Percentiles rank a stretch among this genome's conserved stretches.
These are phyloP conservation scores for Aeschynomene evenia DNA, from an alignment of 306 rosid genomes.

Conservation along the genomic window DNA sequence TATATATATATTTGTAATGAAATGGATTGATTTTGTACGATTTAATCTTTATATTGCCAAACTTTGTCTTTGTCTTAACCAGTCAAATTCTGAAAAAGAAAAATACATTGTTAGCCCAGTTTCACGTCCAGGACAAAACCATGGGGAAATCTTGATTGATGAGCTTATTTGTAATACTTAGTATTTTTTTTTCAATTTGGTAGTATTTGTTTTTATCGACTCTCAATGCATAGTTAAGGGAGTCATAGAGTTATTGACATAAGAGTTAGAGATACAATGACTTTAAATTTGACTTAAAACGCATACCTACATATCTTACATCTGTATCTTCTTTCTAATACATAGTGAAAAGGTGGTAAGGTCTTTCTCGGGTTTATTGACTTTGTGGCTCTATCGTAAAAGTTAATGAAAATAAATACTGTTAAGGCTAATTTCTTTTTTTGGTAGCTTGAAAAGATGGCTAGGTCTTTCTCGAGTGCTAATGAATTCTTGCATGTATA, in stretches of 20 bases:
- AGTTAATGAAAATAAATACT: too few relatives aligned
- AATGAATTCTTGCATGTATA: too few relatives aligned
- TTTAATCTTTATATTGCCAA: not conserved
- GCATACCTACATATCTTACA: too few relatives aligned
- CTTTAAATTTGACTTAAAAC: too few relatives aligned
- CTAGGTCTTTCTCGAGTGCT: not conserved
- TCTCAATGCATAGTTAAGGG: too few relatives aligned
- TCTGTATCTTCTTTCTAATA: too few relatives aligned
- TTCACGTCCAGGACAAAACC: not conserved
- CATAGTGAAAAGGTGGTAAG: not conserved
- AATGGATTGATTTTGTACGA: not conserved
- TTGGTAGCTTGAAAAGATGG: not conserved
- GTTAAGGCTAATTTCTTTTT: too few relatives aligned
- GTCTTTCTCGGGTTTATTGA: not conserved
- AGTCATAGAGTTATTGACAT: too few relatives aligned
- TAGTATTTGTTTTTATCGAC: too few relatives aligned
- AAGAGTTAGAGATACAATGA: too few relatives aligned
- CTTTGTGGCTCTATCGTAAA: too few relatives aligned
- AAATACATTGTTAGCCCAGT: not conserved
- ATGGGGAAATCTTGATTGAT: not conserved
- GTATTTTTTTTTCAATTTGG: not conserved
- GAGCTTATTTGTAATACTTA: not conserved
- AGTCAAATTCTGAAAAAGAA: not conserved
- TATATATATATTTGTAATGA: conserved; percentile 7
- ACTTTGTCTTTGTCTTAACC: not conserved